phyloP scores from a whole-genome alignment of 2,329 filamentous ascomycete species.

The Phoma sp. region DNA sequence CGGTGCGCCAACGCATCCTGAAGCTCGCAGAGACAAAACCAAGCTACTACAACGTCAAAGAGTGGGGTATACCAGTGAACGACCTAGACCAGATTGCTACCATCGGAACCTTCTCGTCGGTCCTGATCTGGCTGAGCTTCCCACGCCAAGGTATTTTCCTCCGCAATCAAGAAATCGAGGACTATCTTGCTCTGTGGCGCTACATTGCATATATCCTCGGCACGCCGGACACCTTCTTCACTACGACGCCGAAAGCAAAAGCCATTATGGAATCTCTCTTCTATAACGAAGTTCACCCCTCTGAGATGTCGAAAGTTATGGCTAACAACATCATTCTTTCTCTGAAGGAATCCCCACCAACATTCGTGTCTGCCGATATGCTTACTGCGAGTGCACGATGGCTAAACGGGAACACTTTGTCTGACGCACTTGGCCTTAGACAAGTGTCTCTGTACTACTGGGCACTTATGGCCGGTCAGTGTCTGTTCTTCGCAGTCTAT shows the following conservation, averaged over 20 bases:
- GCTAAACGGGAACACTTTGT: conserved; percentile 72
- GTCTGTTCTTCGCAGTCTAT: conserved; percentile 67
- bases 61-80: conserved; percentile 73
- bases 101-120: conserved; percentile 73
- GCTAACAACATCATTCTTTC: conserved; percentile 78
- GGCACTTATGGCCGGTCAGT: conserved; percentile 69
- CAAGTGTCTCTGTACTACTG: conserved; percentile 65
- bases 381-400: conserved; percentile 72
- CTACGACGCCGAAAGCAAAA: conserved; percentile 63
- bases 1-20: conserved; percentile 71
- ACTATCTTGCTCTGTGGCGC: conserved; percentile 79
- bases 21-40: conserved; percentile 63
- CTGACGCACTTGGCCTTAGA: conserved; percentile 66
- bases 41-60: conserved; percentile 67
- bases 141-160: conserved; percentile 77
- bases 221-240: conserved; percentile 68
- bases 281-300: conserved; percentile 71
- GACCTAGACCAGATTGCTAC: conserved; percentile 78
- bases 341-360: conserved; percentile 70
- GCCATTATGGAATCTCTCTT: conserved; percentile 73
- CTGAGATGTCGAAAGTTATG: conserved; percentile 67
- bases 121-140: conserved; percentile 71
- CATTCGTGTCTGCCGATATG: conserved; percentile 70
- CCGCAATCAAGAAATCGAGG: conserved; percentile 66
- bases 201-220: conserved; percentile 77